Evolutionary conservation across 805 yeast genomes (phyloP), one percentile per base, ranked within the genome.

Genomic region (Teunomyces gatunensis): DNA sequence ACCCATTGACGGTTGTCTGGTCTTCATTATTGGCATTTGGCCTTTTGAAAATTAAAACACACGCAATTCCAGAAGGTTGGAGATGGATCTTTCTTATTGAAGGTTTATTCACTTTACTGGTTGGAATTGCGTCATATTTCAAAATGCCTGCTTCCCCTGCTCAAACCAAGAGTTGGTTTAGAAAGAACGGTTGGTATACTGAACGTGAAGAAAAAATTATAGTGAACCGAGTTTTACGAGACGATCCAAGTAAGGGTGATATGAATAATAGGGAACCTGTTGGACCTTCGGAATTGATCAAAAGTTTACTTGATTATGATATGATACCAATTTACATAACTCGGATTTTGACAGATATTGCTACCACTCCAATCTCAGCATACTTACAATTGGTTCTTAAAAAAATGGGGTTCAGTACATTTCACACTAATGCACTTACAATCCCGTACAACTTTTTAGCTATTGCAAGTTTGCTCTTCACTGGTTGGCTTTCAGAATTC

Each of bases 11-110:
- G 0, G 69, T 66, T 39, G 75, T 79, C 63, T 18, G 64, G 42
- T 56, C 81, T 17, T 72, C 82, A 3, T 58, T 82, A 18, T 63
- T 78, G 28, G 83, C 64, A 0, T 79, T 72, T 51, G 89, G 81
- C 2, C 62, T 84, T 34, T 67, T 82, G 44, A 72, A 71, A 47
- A 65, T 84, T 63, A 65, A 78, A 28, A 82, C 80, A 13, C 49
- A 56, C 1, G 50, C 54, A 12, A 75, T 80, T 3, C 63, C 68
- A 58, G 65, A 64, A 7, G 85, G 85, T 20, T 85, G 89, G 89
- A 70, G 77, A 45, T 85, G 84, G 81, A 66, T 85, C 18, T 85
- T 85, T 53, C 57, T 85, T 15, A 71, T 85, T 45, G 88, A 84
- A 58, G 89, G 90, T 4, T 45, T 75, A 5, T 55, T 82, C 37